Conservation (phyloP, 805 yeast genomes). For the Wickerhamiella sergipiensis region DNA sequence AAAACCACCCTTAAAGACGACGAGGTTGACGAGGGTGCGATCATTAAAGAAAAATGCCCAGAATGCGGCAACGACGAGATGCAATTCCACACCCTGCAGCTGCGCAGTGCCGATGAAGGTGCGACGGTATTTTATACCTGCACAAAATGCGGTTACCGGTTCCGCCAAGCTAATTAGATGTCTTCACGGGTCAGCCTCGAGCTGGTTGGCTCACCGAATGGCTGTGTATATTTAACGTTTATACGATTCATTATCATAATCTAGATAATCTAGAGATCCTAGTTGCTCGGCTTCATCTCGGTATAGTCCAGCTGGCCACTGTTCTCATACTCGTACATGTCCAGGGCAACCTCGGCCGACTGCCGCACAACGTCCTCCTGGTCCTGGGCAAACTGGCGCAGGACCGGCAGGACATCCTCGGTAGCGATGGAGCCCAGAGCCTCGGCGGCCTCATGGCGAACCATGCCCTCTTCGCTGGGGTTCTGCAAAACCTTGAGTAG, state of each 20-base stretch:
- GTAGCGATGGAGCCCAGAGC: slow-evolving; percentile 96
- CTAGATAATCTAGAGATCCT: background rate
- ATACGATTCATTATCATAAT: background rate
- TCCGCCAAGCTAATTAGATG: slow-evolving; percentile 74
- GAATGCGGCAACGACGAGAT: slow-evolving; percentile 96
- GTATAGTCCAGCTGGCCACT: slow-evolving; percentile 71
- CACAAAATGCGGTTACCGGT: slow-evolving; percentile 80
- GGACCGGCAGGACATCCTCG: slow-evolving; percentile 83
- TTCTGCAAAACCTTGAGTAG: slow-evolving; percentile 69
- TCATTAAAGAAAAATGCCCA: slow-evolving; percentile 96
- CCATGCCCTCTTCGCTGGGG: slow-evolving; percentile 87
- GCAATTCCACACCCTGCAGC: slow-evolving; percentile 93
- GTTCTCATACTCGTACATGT: slow-evolving; percentile 94
- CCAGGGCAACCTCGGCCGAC: slow-evolving; percentile 92
- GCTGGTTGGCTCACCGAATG: background rate
- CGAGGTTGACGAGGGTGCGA: slow-evolving; percentile 89
- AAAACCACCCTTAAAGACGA: slow-evolving; percentile 65
- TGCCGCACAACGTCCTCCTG: slow-evolving; percentile 86
- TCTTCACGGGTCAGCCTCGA: background rate
- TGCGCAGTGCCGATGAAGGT: slow-evolving; percentile 98
- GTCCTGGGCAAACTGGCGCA: slow-evolving; percentile 66
- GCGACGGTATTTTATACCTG: slow-evolving; percentile 96
- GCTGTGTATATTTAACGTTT: background rate
- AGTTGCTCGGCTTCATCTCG: slow-evolving; percentile 18
- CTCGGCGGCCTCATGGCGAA: slow-evolving; percentile 98